Base-by-base conservation (phyloP, 1,284 basidiomycete genomes). In the Pseudozyma tsukubaensis region DNA sequence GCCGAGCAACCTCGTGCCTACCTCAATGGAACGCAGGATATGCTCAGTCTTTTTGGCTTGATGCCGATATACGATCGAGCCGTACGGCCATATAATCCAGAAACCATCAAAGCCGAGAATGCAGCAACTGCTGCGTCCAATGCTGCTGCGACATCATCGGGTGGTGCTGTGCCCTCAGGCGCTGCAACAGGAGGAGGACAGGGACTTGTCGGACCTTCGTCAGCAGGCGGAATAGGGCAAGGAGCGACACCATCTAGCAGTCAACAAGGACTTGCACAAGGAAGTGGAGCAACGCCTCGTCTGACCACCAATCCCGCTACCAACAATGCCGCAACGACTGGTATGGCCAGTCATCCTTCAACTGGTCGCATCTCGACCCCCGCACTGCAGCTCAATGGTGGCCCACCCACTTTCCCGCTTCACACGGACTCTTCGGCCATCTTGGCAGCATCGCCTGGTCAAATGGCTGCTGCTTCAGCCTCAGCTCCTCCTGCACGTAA, bases 11-110 rank as follows among this genome's bases (percentile, higher is more conserved):
- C 73, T 4, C 35, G 52, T 2, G 68, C 68, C 0, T 64, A 78
- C 32, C 64, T 80, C 24, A 77, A 80, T 39, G 78, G 76, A 9
- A 78, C 78, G 3, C 76, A 80, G 45, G 78, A 80, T 35, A 75
- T 78, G 72, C 52, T 80, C 9, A 43, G 50, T 10, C 56, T 78
- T 9, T 80, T 80, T 34, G 72, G 62, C 0, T 66, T 80, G 36
- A 74, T 75, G 64, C 77, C 78, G 12, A 66, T 80, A 52, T 80
- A 80, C 64, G 77, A 78, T 24, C 54, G 72, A 10, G 69, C 76
- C 18, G 78, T 80, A 12, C 68, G 76, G 2, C 77, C 78, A 0
- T 80, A 78, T 54, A 67, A 72, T 48, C 64, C 72, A 19, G 71
- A 68, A 2, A 52, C 48, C 16, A 42, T 65, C 50, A 63, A 65